Evolutionary conservation across 2,329 filamentous ascomycete genomes (phyloP), one percentile per base, ranked within the genome.

Genomic region (Alternaria sp.): DNA sequence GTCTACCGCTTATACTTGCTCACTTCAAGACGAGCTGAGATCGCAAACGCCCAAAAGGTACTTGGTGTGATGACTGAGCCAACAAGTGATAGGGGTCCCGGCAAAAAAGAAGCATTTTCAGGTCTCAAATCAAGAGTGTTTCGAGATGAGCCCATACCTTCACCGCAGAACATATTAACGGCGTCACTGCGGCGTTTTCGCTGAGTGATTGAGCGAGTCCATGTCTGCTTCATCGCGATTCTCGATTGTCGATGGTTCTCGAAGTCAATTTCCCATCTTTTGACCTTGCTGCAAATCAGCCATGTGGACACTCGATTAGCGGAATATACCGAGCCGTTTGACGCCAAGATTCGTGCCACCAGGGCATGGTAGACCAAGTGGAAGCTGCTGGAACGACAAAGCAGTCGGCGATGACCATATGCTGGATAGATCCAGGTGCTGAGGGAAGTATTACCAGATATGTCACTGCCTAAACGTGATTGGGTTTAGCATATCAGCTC

Each of bases 321-420:
- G 30, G 46, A 50, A 50, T 14, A 50, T 38, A 14, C 20, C 32
- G 46, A 38, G 16, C 46, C 46, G 46, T 30, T 50, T 18, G 30
- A 36, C 25, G 46, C 46, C 46, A 50, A 50, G 30, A 25, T 25
- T 20, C 32, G 22, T 49, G 46, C 18, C 18, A 28, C 25, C 28
- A 30, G 28, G 28, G 10, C 28, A 38, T 38, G 20, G 46, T 50
- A n/a, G 16, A 20, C 46, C 30, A 50, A 50, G 46, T 27, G 20
- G 46, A 38, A 38, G 46, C 30, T 49, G 30, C 30, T 50, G 32
- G 46, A 50, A 50, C 14, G 30, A 27, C 32, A 27, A 50, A 38
- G 14, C 32, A 36, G 46, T 25, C 32, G 32, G 46, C 46, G 46
- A 36, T 49, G 46, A 36, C 46, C 18, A 36, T 49, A 36, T 49